Evolutionary conservation across 768 basidiomycete species (phyloP).

Genomic region (Naematelia aurantialba): DNA sequence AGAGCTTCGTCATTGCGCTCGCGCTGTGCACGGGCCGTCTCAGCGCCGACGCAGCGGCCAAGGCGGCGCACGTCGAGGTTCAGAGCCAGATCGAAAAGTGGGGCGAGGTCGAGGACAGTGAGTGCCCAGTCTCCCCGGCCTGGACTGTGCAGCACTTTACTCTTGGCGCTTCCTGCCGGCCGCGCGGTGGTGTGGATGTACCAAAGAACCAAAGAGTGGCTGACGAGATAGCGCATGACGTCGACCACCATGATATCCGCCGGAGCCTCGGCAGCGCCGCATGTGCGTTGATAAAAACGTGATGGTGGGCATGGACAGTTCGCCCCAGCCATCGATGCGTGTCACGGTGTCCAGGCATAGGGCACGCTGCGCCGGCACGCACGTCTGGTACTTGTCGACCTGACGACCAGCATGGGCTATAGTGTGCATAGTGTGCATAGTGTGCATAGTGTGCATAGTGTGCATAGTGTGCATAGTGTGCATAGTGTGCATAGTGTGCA

Average conservation of each 20-base stretch:
- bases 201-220: neutral
- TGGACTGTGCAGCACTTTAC: neutral
- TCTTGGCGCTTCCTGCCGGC: neutral
- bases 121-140: slow-evolving; percentile 49
- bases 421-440: no score
- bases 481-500: no score
- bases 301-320: neutral
- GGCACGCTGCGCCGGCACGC: neutral
- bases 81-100: slow-evolving; percentile 91
- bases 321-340: no score
- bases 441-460: no score
- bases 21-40: slow-evolving; percentile 74
- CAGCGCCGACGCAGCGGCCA: slow-evolving; percentile 75
- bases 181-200: neutral
- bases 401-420: no score
- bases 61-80: slow-evolving; percentile 86
- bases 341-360: no score
- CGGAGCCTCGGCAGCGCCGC: slow-evolving; percentile 77
- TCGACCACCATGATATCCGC: slow-evolving; percentile 91
- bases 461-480: no score
- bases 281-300: slow-evolving; percentile 55
- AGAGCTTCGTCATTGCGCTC: slow-evolving; percentile 83
- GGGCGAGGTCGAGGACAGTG: slow-evolving; percentile 99
- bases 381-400: neutral
- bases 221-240: slow-evolving; percentile 75